These are phyloP conservation scores for Whalleya microplaca DNA, from an alignment of 2,329 filamentous ascomycete genomes.

Conservation along the genomic window DNA sequence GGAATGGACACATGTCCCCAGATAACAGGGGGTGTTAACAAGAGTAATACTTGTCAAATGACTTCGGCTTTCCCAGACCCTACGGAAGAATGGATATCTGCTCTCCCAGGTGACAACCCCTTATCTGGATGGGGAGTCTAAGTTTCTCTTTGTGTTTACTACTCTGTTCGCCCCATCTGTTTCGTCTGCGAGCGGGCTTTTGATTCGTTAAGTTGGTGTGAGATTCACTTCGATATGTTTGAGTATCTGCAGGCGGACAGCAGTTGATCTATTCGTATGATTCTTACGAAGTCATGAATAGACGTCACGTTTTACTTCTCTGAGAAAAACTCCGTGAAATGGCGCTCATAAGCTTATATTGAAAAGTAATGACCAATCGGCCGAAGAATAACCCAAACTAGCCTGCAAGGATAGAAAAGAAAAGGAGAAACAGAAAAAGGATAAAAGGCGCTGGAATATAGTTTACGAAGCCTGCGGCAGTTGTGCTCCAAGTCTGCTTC, in stretches of 20 bases:
- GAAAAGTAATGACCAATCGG: no score
- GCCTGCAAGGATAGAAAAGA: no score
- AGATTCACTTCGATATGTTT: background rate
- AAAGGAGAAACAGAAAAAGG: no score
- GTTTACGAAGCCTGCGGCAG: no score
- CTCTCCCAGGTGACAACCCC: constrained; percentile 59
- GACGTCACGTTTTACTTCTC: no score
- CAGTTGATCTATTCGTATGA: no score
- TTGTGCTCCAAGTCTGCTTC: no score
- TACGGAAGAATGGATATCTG: constrained; percentile 44
- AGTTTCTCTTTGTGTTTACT: background rate
- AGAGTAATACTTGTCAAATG: constrained; percentile 52
- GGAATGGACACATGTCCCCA: constrained; percentile 66
- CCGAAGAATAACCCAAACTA: no score
- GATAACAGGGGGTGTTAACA: constrained; percentile 55
- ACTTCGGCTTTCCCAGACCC: constrained; percentile 50
- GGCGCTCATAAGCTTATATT: no score
- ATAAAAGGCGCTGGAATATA: no score
- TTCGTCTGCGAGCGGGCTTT: background rate
- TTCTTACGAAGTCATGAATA: no score
- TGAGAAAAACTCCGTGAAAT: no score
- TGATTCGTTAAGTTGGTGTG: background rate
- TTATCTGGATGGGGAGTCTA: constrained; percentile 50
- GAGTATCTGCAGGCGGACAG: background rate
- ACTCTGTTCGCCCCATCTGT: constrained; percentile 3